phyloP scores from a whole-genome alignment of 139 green algal species.

The Chlamydomonas urium region DNA sequence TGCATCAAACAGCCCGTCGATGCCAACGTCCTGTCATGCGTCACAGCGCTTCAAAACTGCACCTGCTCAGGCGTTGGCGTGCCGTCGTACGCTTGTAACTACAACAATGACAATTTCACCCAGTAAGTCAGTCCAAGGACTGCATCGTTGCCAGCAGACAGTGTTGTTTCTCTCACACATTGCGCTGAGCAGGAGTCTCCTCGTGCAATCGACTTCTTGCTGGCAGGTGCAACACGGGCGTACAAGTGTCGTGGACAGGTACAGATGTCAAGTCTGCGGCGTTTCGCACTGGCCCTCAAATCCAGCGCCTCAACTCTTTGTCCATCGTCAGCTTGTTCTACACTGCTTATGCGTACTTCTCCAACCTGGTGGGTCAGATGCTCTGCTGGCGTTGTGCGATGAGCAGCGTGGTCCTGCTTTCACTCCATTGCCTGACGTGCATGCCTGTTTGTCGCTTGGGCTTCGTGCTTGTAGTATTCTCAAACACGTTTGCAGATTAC shows the following conservation, averaged over 20 bases:
- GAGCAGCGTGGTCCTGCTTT: too few relatives aligned
- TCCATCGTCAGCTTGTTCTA: constrained; percentile 30
- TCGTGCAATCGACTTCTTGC: background rate
- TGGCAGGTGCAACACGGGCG: constrained; percentile 27
- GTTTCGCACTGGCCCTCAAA: constrained; percentile 25
- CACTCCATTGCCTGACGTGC: too few relatives aligned
- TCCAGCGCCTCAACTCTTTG: constrained; percentile 34
- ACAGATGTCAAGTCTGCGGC: constrained; percentile 20
- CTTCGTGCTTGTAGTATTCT: too few relatives aligned
- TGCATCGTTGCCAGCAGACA: too few relatives aligned
- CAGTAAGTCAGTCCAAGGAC: constrained; percentile 20
- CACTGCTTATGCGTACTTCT: constrained; percentile 10
- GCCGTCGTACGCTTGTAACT: constrained; percentile 11
- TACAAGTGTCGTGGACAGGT: constrained; percentile 24
- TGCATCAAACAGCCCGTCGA: constrained; percentile 21
- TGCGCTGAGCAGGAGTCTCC: background rate
- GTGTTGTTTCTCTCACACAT: too few relatives aligned
- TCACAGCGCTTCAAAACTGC: constrained; percentile 25
- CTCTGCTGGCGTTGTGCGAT: too few relatives aligned
- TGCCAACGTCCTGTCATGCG: constrained; percentile 10
- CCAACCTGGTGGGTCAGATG: constrained; percentile 7
- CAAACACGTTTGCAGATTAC: too few relatives aligned
- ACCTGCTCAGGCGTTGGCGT: constrained; percentile 1
- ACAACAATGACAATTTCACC: constrained; percentile 9
- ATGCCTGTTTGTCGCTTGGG: too few relatives aligned